Evolutionary conservation across 257 asterid genomes (phyloP), one percentile per base, ranked within the genome.

Genomic region (Pogostemon cablin): DNA sequence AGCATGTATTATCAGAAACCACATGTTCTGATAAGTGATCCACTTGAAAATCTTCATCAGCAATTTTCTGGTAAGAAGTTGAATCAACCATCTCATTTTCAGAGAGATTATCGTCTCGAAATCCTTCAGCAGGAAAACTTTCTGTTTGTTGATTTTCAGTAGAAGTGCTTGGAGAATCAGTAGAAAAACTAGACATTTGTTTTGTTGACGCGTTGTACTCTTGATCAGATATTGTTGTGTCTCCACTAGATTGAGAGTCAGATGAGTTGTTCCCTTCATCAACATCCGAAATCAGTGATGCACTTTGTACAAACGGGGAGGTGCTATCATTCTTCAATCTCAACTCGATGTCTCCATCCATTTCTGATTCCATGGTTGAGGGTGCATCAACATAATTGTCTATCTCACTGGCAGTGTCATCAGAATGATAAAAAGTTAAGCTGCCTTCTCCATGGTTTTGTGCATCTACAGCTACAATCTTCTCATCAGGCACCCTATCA

Each of bases 361-460:
- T 72, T 79, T 91, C 96, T 46, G 89, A 81, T 56, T 84, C 98
- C 81, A 91, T 86, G 65, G 87, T 81, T 65, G 92, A 76, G 50
- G 92, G 88, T 41, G 95, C 97, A 78, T 90, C 98, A 74, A 87
- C 84, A 62, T 78, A 91, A 79, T 83, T 86, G 54, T 91, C 97
- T 59, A 80, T 75, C 85, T 89, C 98, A 79, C 97, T 87, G 46
- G 85, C 85, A 75, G 77, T 72, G 52, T 80, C 95, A 78, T 86
- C 95, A n/a, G 93, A 89, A 55, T 81, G 83, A 68, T 86, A 80
- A 68, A 86, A 79, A 70, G 57, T 74, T 55, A 79, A 57, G 75
- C 80, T 80, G 25, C 63, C 80, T 75, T 72, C 87, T 54, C 43
- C 74, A 68, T 65, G 77, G 78, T 76, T 74, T 66, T 78, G 87